Evolutionary conservation across 768 basidiomycete genomes (phyloP).

Genomic region (Sporobolomyces phaffii): DNA sequence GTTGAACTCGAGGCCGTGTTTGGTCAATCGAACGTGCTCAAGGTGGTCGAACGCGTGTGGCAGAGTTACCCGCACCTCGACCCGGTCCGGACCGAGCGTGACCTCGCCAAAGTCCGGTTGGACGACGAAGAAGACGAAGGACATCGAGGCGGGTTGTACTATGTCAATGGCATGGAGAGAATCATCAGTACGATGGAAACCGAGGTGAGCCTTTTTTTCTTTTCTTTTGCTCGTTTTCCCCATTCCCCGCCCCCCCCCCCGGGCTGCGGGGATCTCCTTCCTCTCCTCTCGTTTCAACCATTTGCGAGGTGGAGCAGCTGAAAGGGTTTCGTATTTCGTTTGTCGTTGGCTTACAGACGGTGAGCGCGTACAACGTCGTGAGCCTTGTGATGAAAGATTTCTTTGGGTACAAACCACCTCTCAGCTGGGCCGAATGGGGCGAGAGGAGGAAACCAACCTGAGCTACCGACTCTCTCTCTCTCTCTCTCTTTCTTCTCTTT

Average conservation of each 20-base stretch:
- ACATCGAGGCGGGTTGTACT: conserved; percentile 62
- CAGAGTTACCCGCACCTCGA: conserved; percentile 48
- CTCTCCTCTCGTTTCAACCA: no score
- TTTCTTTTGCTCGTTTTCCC: background rate
- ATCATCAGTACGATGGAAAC: conserved; percentile 94
- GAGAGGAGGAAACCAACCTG: background rate
- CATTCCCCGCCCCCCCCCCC: no score
- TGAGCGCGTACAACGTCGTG: conserved; percentile 39
- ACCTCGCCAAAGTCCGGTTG: conserved; percentile 72
- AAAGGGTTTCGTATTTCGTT: background rate
- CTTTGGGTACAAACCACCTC: conserved; percentile 28
- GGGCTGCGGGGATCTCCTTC: no score
- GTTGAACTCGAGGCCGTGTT: conserved; percentile 63
- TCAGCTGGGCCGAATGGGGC: conserved; percentile 41
- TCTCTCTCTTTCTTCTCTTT: background rate
- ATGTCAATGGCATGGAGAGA: conserved; percentile 85
- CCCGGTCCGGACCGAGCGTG: conserved; percentile 39
- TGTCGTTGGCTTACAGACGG: conserved; percentile 22
- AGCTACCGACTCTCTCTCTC: background rate
- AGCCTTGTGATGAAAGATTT: conserved; percentile 35
- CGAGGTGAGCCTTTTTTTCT: conserved; percentile 53
- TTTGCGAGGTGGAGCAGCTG: no score
- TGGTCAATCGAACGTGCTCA: conserved; percentile 59
- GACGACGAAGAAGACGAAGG: conserved; percentile 46
- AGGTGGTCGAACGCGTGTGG: conserved; percentile 72